Evolutionary conservation across 805 yeast genomes (phyloP), one percentile per base, ranked within the genome.

Genomic region (Dipodascus geniculatus): DNA sequence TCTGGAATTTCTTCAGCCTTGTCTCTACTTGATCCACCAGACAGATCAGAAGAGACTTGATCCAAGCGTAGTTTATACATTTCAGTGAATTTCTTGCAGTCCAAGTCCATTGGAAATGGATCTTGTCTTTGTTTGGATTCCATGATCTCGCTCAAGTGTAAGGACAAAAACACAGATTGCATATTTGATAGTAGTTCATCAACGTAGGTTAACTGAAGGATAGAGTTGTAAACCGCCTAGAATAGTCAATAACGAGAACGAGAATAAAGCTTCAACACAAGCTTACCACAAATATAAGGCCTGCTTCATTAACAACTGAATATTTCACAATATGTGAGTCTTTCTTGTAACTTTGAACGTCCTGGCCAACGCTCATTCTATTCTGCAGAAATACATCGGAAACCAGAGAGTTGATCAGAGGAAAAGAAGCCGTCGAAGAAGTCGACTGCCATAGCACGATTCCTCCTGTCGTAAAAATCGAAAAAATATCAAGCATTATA

Each of bases 381-480:
- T 50, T 61, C 47, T 70, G 67, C 54, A 81, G 74, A 58, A 80
- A 70, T 22, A 73, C 73, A 42, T 73, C 73, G n/a, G 75, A 67
- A 48, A 81, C 72, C 44, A 81, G 70, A 6, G 74, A 63, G 59
- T 79, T 79, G 51, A 77, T 64, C 1, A 76, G 68, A 1, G 68
- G 49, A 16, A 67, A 68, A 0, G 79, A 66, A 17, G 76, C 69
- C 56, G 66, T 69, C 60, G 60, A 71, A 1, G 71, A 67, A 28
- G 74, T 70, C 54, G 74, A 65, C 60, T 73, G 72, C 74, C 75
- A 80, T 16, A 74, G 67, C 22, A 81, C 81, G 9, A 73, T 63
- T 1, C 86, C 86, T 8, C 78, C 74, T 0, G 74, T 72, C 2
- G 76, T 69, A 63, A 80, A 79, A 0, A 80, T 70, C 8, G 73